Percentiles rank a stretch among this genome's conserved stretches.
phyloP scores from a whole-genome alignment of 2,329 filamentous ascomycete genomes.

The Bipolaris zeicola region DNA sequence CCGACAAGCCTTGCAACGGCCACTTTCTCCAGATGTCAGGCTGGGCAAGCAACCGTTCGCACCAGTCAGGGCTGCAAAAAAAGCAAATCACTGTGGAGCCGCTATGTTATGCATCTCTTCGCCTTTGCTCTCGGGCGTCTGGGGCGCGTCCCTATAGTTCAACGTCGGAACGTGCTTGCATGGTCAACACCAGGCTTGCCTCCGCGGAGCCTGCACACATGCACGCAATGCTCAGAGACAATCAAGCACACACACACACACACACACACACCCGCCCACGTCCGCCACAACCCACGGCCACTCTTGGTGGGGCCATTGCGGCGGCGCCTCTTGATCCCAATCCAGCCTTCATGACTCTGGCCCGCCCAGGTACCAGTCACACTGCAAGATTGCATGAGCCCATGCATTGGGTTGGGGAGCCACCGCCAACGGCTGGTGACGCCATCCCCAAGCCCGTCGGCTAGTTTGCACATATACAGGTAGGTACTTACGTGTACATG shows the following conservation, averaged over 20 bases:
- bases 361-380: too few relatives aligned
- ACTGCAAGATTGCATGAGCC: too few relatives aligned
- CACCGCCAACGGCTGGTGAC: too few relatives aligned
- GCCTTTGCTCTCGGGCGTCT: slow-evolving; percentile 2
- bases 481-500: too few relatives aligned
- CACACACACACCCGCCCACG: background rate
- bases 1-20: too few relatives aligned
- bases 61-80: background rate
- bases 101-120: background rate
- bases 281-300: too few relatives aligned
- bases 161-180: slow-evolving; percentile 6
- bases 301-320: too few relatives aligned
- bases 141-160: slow-evolving; percentile 3
- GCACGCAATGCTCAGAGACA: background rate
- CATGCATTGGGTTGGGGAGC: too few relatives aligned
- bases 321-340: too few relatives aligned
- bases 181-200: background rate
- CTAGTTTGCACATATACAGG: too few relatives aligned
- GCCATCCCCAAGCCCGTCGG: too few relatives aligned
- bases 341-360: too few relatives aligned
- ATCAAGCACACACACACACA: background rate
- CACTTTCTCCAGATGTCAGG: background rate
- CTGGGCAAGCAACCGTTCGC: slow-evolving; percentile 1
- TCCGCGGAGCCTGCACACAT: background rate
- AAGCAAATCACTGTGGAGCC: slow-evolving; percentile 11